Evolutionary conservation across 352 stramenopile genomes (phyloP).

Genomic region (Globisporangium rhizosaccharum): DNA sequence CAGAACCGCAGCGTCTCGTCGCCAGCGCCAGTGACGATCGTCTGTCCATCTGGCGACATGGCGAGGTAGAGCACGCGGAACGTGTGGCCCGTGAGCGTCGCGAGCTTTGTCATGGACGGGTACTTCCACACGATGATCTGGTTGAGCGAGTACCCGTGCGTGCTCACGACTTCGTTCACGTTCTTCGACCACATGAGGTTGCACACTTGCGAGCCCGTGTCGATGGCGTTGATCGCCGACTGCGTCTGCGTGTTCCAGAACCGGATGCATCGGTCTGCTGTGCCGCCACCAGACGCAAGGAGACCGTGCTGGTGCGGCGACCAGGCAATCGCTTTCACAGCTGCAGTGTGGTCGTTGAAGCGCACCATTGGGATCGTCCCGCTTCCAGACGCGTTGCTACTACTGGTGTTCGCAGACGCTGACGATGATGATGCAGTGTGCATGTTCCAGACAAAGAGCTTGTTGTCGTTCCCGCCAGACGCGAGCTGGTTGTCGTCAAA

Average conservation of each 20-base stretch:
- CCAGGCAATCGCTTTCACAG: slow-evolving; percentile 98
- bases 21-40: slow-evolving; percentile 96
- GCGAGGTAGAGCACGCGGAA: slow-evolving; percentile 96
- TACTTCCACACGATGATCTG: slow-evolving; percentile 98
- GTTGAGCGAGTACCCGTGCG: slow-evolving; percentile 98
- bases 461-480: slow-evolving; percentile 98
- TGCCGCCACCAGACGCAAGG: slow-evolving; percentile 93
- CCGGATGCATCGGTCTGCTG: slow-evolving; percentile 94
- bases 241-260: slow-evolving; percentile 97
- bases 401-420: not conserved
- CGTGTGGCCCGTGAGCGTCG: slow-evolving; percentile 94
- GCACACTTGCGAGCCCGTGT: slow-evolving; percentile 96
- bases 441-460: slow-evolving; percentile 95
- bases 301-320: slow-evolving; percentile 95
- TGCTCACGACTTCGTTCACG: slow-evolving; percentile 97
- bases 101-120: slow-evolving; percentile 95
- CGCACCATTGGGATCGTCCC: slow-evolving; percentile 69
- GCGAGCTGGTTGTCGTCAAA: slow-evolving; percentile 90
- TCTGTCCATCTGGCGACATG: slow-evolving; percentile 95
- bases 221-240: slow-evolving; percentile 86
- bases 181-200: slow-evolving; percentile 98
- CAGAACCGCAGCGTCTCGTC: slow-evolving; percentile 98
- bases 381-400: not conserved
- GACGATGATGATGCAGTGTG: slow-evolving; percentile 25
- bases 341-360: slow-evolving; percentile 95